These are phyloP conservation scores for Fagopyrum tataricum DNA, from an alignment of 148 eudicot genomes.

Conservation along the genomic window DNA sequence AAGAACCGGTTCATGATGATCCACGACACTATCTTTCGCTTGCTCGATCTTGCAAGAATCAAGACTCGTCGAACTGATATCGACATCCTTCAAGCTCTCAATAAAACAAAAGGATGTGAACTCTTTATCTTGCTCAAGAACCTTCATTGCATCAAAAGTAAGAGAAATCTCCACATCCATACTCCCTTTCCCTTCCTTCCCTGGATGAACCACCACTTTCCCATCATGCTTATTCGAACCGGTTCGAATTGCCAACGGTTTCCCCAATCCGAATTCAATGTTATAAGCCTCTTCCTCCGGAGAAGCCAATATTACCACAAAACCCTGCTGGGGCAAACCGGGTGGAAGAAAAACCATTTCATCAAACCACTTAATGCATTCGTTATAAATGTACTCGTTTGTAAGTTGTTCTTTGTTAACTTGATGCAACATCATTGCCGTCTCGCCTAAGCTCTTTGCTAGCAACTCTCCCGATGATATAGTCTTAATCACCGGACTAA, in stretches of 20 bases:
- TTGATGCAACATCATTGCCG: constrained; percentile 28
- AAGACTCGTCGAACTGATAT: too few relatives aligned
- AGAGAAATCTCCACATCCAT: constrained; percentile 63
- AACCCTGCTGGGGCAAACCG: too few relatives aligned
- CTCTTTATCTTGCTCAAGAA: constrained; percentile 43
- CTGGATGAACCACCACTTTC: constrained; percentile 51
- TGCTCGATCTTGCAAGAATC: too few relatives aligned
- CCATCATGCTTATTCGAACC: constrained; percentile 61
- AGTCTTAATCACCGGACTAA: constrained; percentile 24
- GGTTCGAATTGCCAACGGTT: constrained; percentile 38
- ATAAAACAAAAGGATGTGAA: constrained; percentile 2
- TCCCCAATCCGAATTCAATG: constrained; percentile 65
- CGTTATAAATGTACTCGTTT: constrained; percentile 15
- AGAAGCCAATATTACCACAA: too few relatives aligned
- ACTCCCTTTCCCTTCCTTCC: constrained; percentile 46
- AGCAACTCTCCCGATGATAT: constrained; percentile 32
- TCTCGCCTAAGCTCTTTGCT: constrained; percentile 38
- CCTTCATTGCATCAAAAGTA: constrained; percentile 39
- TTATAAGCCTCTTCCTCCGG: constrained; percentile 45
- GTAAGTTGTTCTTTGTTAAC: constrained; percentile 32
- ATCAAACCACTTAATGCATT: background rate
- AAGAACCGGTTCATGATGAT: too few relatives aligned
- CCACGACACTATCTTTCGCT: too few relatives aligned
- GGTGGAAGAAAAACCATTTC: too few relatives aligned
- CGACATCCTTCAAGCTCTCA: too few relatives aligned